These are phyloP conservation scores for Monilinia vaccinii-corymbosi DNA, from an alignment of 2,329 filamentous ascomycete genomes.

Conservation along the genomic window DNA sequence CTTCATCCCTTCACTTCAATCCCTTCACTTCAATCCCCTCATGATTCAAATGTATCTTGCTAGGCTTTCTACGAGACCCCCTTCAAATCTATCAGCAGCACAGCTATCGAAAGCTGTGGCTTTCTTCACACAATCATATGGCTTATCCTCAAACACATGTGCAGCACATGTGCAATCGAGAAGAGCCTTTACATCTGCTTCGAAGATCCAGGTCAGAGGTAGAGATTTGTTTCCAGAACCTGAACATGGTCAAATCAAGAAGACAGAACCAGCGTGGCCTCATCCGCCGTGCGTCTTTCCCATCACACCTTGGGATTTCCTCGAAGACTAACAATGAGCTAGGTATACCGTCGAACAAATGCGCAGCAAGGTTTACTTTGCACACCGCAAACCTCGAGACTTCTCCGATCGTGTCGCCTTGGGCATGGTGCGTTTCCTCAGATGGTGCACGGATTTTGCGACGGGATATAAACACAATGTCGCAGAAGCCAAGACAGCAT, in stretches of 20 bases:
- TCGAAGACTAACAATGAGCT: not conserved
- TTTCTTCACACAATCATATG: slow-evolving; percentile 20
- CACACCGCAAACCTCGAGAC: slow-evolving; percentile 65
- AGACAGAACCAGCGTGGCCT: slow-evolving; percentile 57
- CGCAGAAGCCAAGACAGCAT: slow-evolving; percentile 30
- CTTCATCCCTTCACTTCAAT: no score
- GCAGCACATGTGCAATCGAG: slow-evolving; percentile 13
- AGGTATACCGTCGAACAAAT: slow-evolving; percentile 75
- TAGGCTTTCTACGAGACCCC: slow-evolving; percentile 20
- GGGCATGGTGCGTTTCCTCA: slow-evolving; percentile 62
- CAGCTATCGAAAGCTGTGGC: slow-evolving; percentile 24
- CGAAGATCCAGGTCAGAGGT: slow-evolving; percentile 18
- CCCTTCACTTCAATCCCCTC: not conserved
- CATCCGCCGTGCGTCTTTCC: slow-evolving; percentile 26
- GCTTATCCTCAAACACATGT: slow-evolving; percentile 10
- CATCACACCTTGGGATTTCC: not conserved
- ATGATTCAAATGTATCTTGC: slow-evolving; percentile 24
- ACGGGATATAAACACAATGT: slow-evolving; percentile 73
- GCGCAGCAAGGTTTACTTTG: slow-evolving; percentile 57
- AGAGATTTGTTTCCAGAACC: slow-evolving; percentile 27
- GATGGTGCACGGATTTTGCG: slow-evolving; percentile 72
- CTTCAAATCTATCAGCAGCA: slow-evolving; percentile 20
- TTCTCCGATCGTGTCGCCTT: slow-evolving; percentile 74
- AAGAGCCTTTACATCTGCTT: slow-evolving; percentile 25
- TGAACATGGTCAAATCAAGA: slow-evolving; percentile 39